These are phyloP conservation scores for Periglandula ipomoeae DNA, from an alignment of 2,329 filamentous ascomycete genomes.

Conservation along the genomic window DNA sequence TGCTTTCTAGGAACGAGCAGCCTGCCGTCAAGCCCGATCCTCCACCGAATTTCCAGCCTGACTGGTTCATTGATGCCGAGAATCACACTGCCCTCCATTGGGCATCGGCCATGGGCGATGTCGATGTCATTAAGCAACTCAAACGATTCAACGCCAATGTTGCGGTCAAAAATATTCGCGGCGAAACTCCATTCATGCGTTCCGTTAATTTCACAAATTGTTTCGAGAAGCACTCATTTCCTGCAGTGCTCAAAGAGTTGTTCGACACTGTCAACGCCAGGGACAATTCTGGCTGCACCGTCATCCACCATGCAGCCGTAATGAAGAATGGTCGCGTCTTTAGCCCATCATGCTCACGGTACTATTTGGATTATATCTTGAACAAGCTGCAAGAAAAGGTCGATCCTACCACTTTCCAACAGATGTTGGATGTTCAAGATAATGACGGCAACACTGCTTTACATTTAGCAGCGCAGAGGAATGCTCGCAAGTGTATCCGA, in stretches of 20 bases:
- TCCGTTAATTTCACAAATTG: conserved; percentile 96
- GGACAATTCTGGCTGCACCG: conserved; percentile 74
- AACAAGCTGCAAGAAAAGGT: conserved; percentile 76
- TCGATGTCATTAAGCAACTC: conserved; percentile 82
- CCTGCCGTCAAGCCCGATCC: conserved; percentile 66
- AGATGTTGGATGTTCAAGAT: conserved; percentile 74
- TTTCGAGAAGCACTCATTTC: conserved; percentile 87
- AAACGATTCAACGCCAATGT: conserved; percentile 71
- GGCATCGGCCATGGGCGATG: conserved; percentile 94
- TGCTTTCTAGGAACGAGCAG: conserved; percentile 73
- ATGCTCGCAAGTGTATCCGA: conserved; percentile 83
- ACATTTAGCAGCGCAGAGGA: conserved; percentile 66
- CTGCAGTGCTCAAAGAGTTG: conserved; percentile 72
- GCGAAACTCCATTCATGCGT: conserved; percentile 89
- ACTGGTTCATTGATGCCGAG: conserved; percentile 89
- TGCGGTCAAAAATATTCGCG: conserved; percentile 58
- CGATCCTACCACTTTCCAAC: conserved; percentile 66
- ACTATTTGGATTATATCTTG: conserved; percentile 86
- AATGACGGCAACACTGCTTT: conserved; percentile 80
- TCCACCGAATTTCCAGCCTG: conserved; percentile 76
- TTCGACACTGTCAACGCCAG: conserved; percentile 70
- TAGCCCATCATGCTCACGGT: conserved; percentile 81
- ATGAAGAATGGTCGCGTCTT: conserved; percentile 74
- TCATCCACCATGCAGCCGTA: conserved; percentile 89
- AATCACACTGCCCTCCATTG: conserved; percentile 91